Base-by-base conservation (phyloP, 176 grass and related monocot species). In the Avena sativa region DNA sequence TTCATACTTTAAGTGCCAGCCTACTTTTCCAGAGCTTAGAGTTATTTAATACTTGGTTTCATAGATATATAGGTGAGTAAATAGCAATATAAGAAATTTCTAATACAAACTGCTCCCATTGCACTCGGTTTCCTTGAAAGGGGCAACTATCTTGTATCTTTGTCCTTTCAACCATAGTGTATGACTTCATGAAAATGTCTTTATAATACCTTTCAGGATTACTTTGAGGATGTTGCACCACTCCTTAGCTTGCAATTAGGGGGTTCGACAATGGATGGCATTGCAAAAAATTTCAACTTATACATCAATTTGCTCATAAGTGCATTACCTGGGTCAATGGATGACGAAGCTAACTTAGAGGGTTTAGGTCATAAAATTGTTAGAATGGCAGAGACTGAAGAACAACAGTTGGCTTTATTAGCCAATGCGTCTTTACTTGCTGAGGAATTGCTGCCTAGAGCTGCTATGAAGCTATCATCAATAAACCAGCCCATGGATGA, bases 381-480 rank as follows among this genome's bases (percentile, higher is more conserved):
- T 87, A 89, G 91, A 84, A 91, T 95, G 71, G 96, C 96, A 76
- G 93, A 94, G 68, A 94, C 93, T 61, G 93, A 98, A 74, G 82
- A 88, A 40, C 96, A 98, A 40, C 96, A 98, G 72, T 78, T 98
- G 67, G 88, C 93, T 81, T 88, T 98, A 72, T 87, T 95, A 71
- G 96, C 96, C 78, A 98, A 98, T 77, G 96, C 96, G 49, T 98
- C 96, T 89, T 76, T 98, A 48, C 84, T 98, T 81, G 93, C 91
- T 63, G 96, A 98, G 88, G 96, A 98, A 67, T 84, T 98, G 76
- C 91, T 98, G 15, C 96, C 96, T 83, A 92, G 96, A 80, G 93
- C 93, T 71, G 93, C 93, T 53, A 92, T 90, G 78, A 98, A 91
- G 86, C 89, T 98, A 66, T 95, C 93, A 15, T 83, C 88, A 7